These are phyloP conservation scores for Groenewaldozyma sp. DNA, from an alignment of 1,139 yeast genomes.

Conservation along the genomic window DNA sequence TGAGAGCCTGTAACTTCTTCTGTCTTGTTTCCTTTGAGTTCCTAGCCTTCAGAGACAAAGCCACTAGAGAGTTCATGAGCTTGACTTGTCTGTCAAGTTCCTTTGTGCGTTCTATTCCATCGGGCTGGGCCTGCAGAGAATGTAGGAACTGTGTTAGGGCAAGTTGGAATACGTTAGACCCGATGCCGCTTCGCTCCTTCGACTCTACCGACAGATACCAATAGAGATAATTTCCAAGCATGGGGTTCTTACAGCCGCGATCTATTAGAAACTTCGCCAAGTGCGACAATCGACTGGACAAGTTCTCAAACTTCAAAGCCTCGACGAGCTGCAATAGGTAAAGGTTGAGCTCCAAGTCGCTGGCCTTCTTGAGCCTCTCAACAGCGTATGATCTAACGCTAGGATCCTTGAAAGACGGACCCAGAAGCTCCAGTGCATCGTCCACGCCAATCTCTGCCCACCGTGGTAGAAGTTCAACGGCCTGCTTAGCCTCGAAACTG, in stretches of 20 bases:
- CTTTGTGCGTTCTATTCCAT: constrained; percentile 22
- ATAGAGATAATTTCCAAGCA: constrained; percentile 73
- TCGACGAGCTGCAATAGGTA: constrained; percentile 87
- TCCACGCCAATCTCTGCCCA: constrained; percentile 83
- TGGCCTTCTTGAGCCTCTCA: constrained; percentile 66
- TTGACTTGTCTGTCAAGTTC: constrained; percentile 37
- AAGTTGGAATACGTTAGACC: constrained; percentile 21
- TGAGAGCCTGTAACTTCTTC: constrained; percentile 42
- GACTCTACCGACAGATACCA: constrained; percentile 91
- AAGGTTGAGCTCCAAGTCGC: constrained; percentile 68
- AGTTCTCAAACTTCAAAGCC: constrained; percentile 68
- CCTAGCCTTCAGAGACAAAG: constrained; percentile 38
- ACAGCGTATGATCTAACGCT: constrained; percentile 79
- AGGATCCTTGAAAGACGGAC: constrained; percentile 54
- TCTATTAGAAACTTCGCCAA: constrained; percentile 72
- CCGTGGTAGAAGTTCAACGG: constrained; percentile 46
- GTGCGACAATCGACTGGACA: constrained; percentile 35
- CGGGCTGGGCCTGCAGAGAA: constrained; percentile 21
- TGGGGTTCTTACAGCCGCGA: constrained; percentile 55
- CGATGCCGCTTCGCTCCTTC: constrained; percentile 13
- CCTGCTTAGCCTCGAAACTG: constrained; percentile 69
- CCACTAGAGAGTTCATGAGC: constrained; percentile 36
- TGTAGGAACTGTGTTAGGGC: constrained; percentile 26
- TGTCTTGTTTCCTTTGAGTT: constrained; percentile 46
- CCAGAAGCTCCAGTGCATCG: constrained; percentile 81